These are phyloP conservation scores for Cyathus olla DNA, from an alignment of 1,284 basidiomycete species.

Conservation along the genomic window DNA sequence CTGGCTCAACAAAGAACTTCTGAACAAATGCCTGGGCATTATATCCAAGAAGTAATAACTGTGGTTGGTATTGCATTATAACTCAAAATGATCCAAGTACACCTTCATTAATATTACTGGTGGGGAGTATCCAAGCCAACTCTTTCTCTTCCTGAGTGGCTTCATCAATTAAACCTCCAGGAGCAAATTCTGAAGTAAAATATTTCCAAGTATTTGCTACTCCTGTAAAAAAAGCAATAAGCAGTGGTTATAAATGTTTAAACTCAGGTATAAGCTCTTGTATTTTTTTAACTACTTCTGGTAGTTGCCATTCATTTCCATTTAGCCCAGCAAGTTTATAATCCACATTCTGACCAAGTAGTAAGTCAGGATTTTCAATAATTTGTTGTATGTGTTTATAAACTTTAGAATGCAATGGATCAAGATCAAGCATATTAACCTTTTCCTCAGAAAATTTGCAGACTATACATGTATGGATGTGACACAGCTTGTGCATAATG, in stretches of 20 bases:
- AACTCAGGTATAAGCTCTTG: slow-evolving; percentile 14
- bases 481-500: slow-evolving; percentile 40
- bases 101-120: slow-evolving; percentile 49
- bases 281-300: slow-evolving; percentile 19
- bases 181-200: slow-evolving; percentile 44
- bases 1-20: slow-evolving; percentile 12
- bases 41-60: slow-evolving; percentile 21
- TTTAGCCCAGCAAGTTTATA: slow-evolving; percentile 18
- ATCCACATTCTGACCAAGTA: slow-evolving; percentile 19
- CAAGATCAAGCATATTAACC: slow-evolving; percentile 32
- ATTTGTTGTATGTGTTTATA: slow-evolving; percentile 18
- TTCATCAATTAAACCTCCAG: slow-evolving; percentile 44
- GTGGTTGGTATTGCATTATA: slow-evolving; percentile 20
- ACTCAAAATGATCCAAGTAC: slow-evolving; percentile 34
- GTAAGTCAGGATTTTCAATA: slow-evolving; percentile 26
- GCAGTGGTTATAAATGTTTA: slow-evolving; percentile 26
- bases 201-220: slow-evolving; percentile 37
- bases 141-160: slow-evolving; percentile 31
- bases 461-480: slow-evolving; percentile 36
- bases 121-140: slow-evolving; percentile 34
- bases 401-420: slow-evolving; percentile 30
- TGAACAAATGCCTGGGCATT: slow-evolving; percentile 34
- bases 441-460: slow-evolving; percentile 14
- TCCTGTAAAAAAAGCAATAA: slow-evolving; percentile 35
- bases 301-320: slow-evolving; percentile 25